Evolutionary conservation across 148 eudicot species (phyloP).

Genomic region (Hydrangea macrophylla): DNA sequence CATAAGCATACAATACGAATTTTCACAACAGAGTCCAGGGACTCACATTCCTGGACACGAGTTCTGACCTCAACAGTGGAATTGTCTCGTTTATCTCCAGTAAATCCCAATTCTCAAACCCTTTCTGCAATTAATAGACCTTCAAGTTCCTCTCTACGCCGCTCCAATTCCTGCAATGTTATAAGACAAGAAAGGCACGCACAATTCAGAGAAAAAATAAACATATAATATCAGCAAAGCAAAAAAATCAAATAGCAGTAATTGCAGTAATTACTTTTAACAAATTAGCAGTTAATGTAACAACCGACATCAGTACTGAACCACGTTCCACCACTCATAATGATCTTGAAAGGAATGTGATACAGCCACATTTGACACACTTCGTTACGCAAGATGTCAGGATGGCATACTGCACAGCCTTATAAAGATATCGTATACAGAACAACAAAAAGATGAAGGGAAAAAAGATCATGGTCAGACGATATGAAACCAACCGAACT

Average conservation of each 20-base stretch:
- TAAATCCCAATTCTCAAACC: constrained; percentile 23
- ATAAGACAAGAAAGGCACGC: background rate
- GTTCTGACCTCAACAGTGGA: no score
- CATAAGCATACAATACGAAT: background rate
- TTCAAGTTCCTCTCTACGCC: constrained; percentile 69
- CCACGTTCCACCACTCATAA: background rate
- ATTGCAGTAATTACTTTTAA: no score
- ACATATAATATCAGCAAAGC: no score
- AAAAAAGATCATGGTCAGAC: background rate
- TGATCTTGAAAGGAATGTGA: no score
- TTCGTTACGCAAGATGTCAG: background rate
- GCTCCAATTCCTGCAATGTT: constrained; percentile 74
- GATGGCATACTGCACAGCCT: background rate
- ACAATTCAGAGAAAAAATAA: background rate
- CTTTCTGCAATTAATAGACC: constrained; percentile 50
- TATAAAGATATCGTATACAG: background rate
- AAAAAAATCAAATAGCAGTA: no score
- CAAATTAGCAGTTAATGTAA: background rate
- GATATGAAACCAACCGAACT: background rate
- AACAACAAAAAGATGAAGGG: no score
- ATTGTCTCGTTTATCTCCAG: no score
- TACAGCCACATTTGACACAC: no score
- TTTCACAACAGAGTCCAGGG: background rate
- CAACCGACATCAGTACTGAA: background rate
- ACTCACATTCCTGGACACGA: no score